Percentiles rank a stretch among this genome's conserved stretches.
These are phyloP conservation scores for Circinella umbellata DNA, from an alignment of 371 early-diverging fungal genomes.

Conservation along the genomic window DNA sequence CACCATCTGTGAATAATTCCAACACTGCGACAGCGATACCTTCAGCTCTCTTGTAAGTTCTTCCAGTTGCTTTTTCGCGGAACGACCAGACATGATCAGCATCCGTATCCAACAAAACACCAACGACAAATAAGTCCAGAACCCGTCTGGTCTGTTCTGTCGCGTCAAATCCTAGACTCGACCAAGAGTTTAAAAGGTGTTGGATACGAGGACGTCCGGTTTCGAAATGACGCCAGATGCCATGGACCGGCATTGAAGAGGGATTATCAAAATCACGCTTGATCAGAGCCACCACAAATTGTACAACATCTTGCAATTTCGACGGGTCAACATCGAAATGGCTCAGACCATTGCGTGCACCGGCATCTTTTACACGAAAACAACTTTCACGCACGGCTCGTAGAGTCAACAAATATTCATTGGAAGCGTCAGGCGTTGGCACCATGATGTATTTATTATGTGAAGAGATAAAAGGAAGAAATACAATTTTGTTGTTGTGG, in stretches of 20 bases:
- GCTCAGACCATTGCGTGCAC: constrained; percentile 53
- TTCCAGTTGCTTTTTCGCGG: constrained; percentile 58
- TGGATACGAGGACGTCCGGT: constrained; percentile 61
- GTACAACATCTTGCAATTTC: constrained; percentile 74
- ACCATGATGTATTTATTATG: constrained; percentile 23
- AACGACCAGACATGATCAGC: constrained; percentile 85
- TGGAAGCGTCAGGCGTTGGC: constrained; percentile 23
- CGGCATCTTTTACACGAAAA: constrained; percentile 66
- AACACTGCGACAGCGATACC: constrained; percentile 88
- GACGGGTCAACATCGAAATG: constrained; percentile 76
- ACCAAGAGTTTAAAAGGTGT: constrained; percentile 56
- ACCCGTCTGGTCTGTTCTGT: constrained; percentile 74
- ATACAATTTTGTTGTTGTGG: constrained; percentile 6
- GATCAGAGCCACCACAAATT: constrained; percentile 73
- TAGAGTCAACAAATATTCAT: constrained; percentile 71
- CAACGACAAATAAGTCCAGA: constrained; percentile 85
- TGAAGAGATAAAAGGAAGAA: constrained; percentile 11
- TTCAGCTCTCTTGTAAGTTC: constrained; percentile 72
- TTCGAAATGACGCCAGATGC: constrained; percentile 90
- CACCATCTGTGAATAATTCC: constrained; percentile 81
- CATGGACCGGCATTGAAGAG: constrained; percentile 78
- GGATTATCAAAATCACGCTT: constrained; percentile 67
- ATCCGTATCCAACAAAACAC: constrained; percentile 91
- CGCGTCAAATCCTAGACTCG: constrained; percentile 41
- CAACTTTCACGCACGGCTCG: constrained; percentile 80